Base-by-base conservation (phyloP, 345 rosid species). In the Pistacia vera region DNA sequence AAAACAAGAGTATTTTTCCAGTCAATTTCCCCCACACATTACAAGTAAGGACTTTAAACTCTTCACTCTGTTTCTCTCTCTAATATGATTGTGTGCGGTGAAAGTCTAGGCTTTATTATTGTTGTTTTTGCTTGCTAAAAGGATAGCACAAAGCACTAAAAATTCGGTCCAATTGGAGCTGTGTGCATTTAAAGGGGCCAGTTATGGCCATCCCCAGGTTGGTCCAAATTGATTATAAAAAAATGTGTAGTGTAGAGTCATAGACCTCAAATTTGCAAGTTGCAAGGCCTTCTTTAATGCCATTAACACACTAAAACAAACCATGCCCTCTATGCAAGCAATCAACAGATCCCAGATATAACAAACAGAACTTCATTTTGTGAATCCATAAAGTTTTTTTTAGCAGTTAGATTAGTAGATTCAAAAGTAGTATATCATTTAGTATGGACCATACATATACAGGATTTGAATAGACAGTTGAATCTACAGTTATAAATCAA, bases 1-100 rank as follows among this genome's bases (percentile, higher is more conserved):
- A 80, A 77, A 68, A 91, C 91, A 77, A 78, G 83, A 64, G 90
- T 96, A 66, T 92, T 91, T 82, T 92, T 92, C 86, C 92, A 85
- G 74, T 90, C 97, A 33, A 92, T 91, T 66, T 96, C 99, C 73
- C 99, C 99, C 5, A 87, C 97, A 25, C 98, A 95, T 69, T 90
- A 92, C 93, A 74, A 92, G 99, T 96, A 86, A 48, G 41, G 58
- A 30, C 49, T 70, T 54, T 46, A 62, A 59, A 59, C 72, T 76
- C 75, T 68, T 68, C 70, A 1, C 33, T 2, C 33, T 2, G 33
- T 30, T 30, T 56, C 72, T 79, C 81, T 73, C 48, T 41, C 55
- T 9, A 17, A 38, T 48, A 58, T 60, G 33, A 76, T 49, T 76
- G 44, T 25, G 25, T 56, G 58, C 28, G 22, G 56, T 49, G 78